These are phyloP conservation scores for Oryza meyeriana DNA, from an alignment of 176 grass and related monocot species.

Conservation along the genomic window DNA sequence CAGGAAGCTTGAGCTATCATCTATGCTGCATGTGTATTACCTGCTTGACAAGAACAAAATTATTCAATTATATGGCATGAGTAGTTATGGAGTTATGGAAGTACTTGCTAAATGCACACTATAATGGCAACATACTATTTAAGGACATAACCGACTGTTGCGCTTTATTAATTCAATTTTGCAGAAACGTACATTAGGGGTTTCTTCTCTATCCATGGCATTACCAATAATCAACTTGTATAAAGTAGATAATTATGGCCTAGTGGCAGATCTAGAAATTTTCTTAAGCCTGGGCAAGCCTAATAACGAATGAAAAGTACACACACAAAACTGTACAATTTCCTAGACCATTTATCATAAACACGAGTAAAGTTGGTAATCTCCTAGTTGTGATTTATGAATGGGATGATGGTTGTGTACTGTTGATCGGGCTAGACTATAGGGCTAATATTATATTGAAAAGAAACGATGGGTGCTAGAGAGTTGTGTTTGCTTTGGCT, in stretches of 20 bases:
- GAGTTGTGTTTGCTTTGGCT: too few relatives aligned
- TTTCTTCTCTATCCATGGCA: background rate
- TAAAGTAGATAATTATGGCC: background rate
- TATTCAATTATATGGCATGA: background rate
- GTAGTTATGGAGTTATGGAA: conserved; percentile 12
- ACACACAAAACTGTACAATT: too few relatives aligned
- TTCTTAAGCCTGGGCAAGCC: too few relatives aligned
- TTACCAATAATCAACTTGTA: background rate
- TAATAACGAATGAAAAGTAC: too few relatives aligned
- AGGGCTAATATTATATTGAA: too few relatives aligned
- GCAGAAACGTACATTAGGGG: background rate
- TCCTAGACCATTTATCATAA: too few relatives aligned
- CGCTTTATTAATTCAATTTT: conserved; percentile 6
- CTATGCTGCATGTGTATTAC: conserved; percentile 2
- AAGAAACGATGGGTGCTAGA: too few relatives aligned
- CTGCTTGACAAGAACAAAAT: conserved; percentile 1
- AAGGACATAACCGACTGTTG: background rate
- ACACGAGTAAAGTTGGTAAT: too few relatives aligned
- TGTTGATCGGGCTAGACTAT: too few relatives aligned
- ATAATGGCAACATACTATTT: background rate
- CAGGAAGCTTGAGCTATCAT: background rate
- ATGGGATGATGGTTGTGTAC: too few relatives aligned
- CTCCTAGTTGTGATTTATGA: too few relatives aligned
- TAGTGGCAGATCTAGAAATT: too few relatives aligned
- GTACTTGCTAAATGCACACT: background rate